Evolutionary conservation across 306 rosid genomes (phyloP), one percentile per base, ranked within the genome.

Genomic region (Gynostemma pentaphyllum): DNA sequence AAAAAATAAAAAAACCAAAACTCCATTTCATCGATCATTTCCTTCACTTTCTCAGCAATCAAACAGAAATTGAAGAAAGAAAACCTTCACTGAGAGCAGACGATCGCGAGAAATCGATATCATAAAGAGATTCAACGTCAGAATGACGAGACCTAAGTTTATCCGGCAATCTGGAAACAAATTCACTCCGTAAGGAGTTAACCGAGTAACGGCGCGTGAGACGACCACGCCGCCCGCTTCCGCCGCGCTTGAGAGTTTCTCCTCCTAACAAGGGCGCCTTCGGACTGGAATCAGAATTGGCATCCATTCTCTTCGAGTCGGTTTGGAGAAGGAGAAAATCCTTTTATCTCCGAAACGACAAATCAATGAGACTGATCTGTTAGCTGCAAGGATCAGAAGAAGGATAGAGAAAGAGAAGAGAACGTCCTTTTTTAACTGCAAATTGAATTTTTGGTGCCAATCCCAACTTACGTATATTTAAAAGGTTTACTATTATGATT

Each of bases 181-280:
- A 81, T 66, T 78, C 83, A 15, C 42, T 66, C 62, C 76, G 46
- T 52, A 81, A 77, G 2, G 77, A 66, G 77, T 57, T 63, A 30
- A 72, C 77, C 8, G 86, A 81, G 81, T 75, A 49, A 24, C 51
- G 56, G 14, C 83, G 83, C 40, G 62, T 52, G 14, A 77, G 71
- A 15, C 62, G 70, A 27, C 75, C 54, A n/a, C 72, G 68, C 7
- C 67, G 30, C 16, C 71, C 72, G 10, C 67, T 59, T 3, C 63
- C 54, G 16, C 75, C 53, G 22, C 52, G 47, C 19, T 50, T 30
- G 28, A 21, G 44, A 44, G 63, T 47, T 0, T 30, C 73, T 13
- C 26, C 74, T 13, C 26, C 74, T 18, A 81, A 5, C 19, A 81
- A 55, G 70, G 78, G 52, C n/a, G 74, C 1, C 16, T 70, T 75